Base-by-base conservation (phyloP, 1,284 basidiomycete genomes). In the Cryptococcus floricola region DNA sequence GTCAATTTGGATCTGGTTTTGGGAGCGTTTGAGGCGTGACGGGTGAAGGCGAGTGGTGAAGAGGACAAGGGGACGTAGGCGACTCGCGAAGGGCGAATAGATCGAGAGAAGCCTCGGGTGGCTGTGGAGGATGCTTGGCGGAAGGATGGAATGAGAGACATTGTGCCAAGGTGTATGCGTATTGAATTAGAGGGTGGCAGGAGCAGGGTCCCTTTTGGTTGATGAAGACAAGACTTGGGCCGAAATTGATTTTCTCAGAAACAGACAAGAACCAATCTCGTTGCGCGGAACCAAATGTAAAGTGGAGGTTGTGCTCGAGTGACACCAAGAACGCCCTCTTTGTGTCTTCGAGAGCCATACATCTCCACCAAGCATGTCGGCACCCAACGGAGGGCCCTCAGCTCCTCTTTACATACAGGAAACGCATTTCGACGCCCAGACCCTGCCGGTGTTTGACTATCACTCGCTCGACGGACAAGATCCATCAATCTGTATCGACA, bases 401-500 rank as follows among this genome's bases (percentile, higher is more conserved):
- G 31, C 4, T 34, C 31, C 31, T 34, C 31, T 34, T 1, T 10
- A 8, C 51, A 59, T 74, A n/a, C 58, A 61, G 9, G 73, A 75
- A n/a, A 53, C 56, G 3, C 14, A 56, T 12, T 56, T 58, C 39
- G 49, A 60, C 6, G 45, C 58, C 23, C 59, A 64, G 46, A 67
- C 67, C 14, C 71, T 72, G 37, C 55, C 58, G 4, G 41, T 57
- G 1, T 73, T 63, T 56, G 57, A 70, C 56, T 72, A 73, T 50
- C 61, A 63, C 49, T 67, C 67, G 1, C 59, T 74, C 4, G 63
- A 61, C 12, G 58, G 60, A 5, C 49, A 58, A 45, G 67, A 70
- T 37, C 66, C 67, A 4, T 55, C 62, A 3, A 85, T 98, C 62
- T 83, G 95, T 68, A 92, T 97, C 65, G 94, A 97, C 81, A 94